These are phyloP conservation scores for Dryas alaskensis DNA, from an alignment of 306 rosid genomes.

Conservation along the genomic window DNA sequence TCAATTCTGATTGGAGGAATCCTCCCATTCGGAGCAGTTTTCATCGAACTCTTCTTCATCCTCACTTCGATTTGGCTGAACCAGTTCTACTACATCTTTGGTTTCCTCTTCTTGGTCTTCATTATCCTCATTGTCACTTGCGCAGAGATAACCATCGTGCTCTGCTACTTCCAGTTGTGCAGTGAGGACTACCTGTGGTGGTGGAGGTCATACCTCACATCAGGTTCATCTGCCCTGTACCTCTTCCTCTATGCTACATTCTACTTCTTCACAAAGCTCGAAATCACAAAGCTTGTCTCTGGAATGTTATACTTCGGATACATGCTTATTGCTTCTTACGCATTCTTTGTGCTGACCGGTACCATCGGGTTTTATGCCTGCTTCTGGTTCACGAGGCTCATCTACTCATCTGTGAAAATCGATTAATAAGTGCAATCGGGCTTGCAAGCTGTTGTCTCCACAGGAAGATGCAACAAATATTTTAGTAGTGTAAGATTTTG, in stretches of 20 bases:
- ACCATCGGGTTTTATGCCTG: constrained; percentile 95
- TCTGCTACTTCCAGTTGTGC: constrained; percentile 98
- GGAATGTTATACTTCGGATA: constrained; percentile 83
- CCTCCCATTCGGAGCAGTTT: constrained; percentile 96
- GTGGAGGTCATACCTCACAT: constrained; percentile 96
- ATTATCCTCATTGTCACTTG: constrained; percentile 82
- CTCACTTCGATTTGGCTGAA: constrained; percentile 98
- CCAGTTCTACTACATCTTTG: constrained; percentile 98
- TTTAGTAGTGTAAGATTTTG: constrained; percentile 56
- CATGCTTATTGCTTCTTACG: constrained; percentile 91
- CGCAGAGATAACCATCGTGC: constrained; percentile 92
- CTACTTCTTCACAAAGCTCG: constrained; percentile 99
- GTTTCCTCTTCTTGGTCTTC: constrained; percentile 95
- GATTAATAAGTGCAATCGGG: constrained; percentile 44
- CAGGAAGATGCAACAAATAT: constrained; percentile 34
- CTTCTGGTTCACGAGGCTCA: constrained; percentile 96
- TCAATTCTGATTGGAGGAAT: constrained; percentile 93
- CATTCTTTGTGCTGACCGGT: constrained; percentile 94
- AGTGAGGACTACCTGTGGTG: constrained; percentile 98
- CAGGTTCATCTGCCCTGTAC: constrained; percentile 93
- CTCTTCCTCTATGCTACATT: constrained; percentile 92
- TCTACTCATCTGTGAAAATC: constrained; percentile 96
- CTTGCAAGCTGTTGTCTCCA: constrained; percentile 13
- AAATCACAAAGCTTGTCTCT: constrained; percentile 90
- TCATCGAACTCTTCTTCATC: constrained; percentile 97